Base-by-base conservation (phyloP, 768 basidiomycete genomes). In the Mycena olivaceomarginata region DNA sequence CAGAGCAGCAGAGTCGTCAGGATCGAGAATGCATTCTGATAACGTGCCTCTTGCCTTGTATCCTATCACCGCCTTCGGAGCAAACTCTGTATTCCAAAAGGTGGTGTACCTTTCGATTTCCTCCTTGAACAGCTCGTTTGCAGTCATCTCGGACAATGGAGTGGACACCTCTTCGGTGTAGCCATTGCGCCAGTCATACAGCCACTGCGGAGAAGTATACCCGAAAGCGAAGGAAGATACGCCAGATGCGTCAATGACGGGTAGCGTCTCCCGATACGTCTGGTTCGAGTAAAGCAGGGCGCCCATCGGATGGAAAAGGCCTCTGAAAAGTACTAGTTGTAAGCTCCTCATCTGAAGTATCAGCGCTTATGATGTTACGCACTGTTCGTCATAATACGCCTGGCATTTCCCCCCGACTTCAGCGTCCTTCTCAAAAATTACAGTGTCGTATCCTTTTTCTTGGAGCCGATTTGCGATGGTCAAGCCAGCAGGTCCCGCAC, bases 371-470 rank as follows among this genome's bases (percentile, higher is more conserved):
- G 43, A 68, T 68, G 53, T 56, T 57, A 68, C 67, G 53, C 67
- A 68, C 67, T 68, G 67, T 68, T 68, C 67, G 57, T 70, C 68
- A 60, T 70, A 70, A 60, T 70, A 70, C 41, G 68, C 68, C 56
- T 70, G 68, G 68, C 68, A 70, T 45, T 70, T 70, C 41, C 68
- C 68, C 41, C 68, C 68, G 41, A 70, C 68, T 70, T 59, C 56
- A 43, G 56, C 56, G 56, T 59, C 56, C 68, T 60, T 70, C 57
- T 70, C 68, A 45, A 70, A 70, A 59, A 70, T 60, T 31, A 70
- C 57, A 59, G 56, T 59, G 40, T 25, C 43, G 25, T 70, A 59
- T 59, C 68, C 68, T 46, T 70, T 59, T 45, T 41, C 57, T 59
- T 70, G 56, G 56, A 70, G 56, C 56, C 56, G 56, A 60, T 59